A percentile compares a stretch with the other conserved stretches of the same genome.
Conservation (phyloP, 2,329 filamentous ascomycete species). For the Nemania sp. region DNA sequence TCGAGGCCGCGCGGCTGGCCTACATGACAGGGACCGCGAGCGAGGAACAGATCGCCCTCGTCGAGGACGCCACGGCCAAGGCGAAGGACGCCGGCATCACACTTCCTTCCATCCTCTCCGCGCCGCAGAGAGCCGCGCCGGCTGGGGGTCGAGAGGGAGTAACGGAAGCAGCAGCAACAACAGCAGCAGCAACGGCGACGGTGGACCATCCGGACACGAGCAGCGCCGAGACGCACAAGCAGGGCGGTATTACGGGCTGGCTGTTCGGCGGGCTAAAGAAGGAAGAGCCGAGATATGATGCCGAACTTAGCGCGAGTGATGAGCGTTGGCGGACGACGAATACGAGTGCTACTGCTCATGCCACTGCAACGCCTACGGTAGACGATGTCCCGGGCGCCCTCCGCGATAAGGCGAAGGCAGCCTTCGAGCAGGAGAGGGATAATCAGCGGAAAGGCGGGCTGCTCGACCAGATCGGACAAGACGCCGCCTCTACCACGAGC, state of each 20-base stretch:
- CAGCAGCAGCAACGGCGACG: constrained; percentile 44
- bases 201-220: constrained; percentile 23
- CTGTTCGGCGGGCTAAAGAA: constrained; percentile 56
- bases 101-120: constrained; percentile 64
- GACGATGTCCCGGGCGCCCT: constrained; percentile 51
- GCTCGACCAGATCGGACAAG: constrained; percentile 63
- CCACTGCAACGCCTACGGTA: not conserved
- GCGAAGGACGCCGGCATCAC: constrained; percentile 60
- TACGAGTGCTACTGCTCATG: not conserved
- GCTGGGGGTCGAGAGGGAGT: constrained; percentile 47
- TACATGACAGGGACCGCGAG: constrained; percentile 70
- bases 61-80: constrained; percentile 67
- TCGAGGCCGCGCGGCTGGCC: constrained; percentile 68
- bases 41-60: constrained; percentile 66
- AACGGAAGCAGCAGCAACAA: constrained; percentile 46
- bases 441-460: constrained; percentile 64
- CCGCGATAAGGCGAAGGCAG: constrained; percentile 57
- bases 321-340: constrained; percentile 26
- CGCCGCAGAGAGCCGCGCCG: constrained; percentile 51
- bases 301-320: constrained; percentile 40
- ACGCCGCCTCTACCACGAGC: constrained; percentile 39
- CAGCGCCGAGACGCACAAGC: constrained; percentile 37
- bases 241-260: constrained; percentile 51
- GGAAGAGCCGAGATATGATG: constrained; percentile 38
- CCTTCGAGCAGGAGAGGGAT: constrained; percentile 63